Percentiles rank a stretch among this genome's conserved stretches.
Conservation (phyloP, 192 early-diverging fungal species). For the Diversispora eburnea region DNA sequence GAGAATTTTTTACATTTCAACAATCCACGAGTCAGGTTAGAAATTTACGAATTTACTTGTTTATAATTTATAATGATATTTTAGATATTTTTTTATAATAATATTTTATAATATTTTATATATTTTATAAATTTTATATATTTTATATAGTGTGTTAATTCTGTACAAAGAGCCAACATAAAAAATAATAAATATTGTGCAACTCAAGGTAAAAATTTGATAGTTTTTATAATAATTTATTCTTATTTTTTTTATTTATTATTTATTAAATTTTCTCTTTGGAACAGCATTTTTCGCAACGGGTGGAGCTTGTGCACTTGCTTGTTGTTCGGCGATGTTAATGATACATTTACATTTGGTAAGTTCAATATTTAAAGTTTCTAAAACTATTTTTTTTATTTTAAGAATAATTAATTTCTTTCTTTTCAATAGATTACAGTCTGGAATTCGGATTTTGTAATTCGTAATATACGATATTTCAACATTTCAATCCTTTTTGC, state of each 20-base stretch:
- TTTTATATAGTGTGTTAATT: no score
- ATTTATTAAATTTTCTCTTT: neutral
- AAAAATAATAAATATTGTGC: neutral
- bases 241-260: neutral
- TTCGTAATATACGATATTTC: neutral
- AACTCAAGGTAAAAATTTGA: neutral
- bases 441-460: slow-evolving; percentile 11
- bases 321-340: slow-evolving; percentile 5
- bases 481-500: neutral
- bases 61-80: no score
- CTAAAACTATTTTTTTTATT: neutral
- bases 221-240: neutral
- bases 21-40: slow-evolving; percentile 15
- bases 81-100: no score
- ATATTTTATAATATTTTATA: no score
- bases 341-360: slow-evolving; percentile 23
- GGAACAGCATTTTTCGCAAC: slow-evolving; percentile 14
- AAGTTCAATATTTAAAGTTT: neutral
- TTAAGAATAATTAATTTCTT: neutral
- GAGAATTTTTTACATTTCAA: slow-evolving; percentile 3
- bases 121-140: no score
- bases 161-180: no score
- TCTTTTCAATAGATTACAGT: slow-evolving; percentile 7
- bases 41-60: neutral
- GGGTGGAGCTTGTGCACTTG: neutral